Base-by-base conservation (phyloP, 768 basidiomycete species). In the Russula olivacea region DNA sequence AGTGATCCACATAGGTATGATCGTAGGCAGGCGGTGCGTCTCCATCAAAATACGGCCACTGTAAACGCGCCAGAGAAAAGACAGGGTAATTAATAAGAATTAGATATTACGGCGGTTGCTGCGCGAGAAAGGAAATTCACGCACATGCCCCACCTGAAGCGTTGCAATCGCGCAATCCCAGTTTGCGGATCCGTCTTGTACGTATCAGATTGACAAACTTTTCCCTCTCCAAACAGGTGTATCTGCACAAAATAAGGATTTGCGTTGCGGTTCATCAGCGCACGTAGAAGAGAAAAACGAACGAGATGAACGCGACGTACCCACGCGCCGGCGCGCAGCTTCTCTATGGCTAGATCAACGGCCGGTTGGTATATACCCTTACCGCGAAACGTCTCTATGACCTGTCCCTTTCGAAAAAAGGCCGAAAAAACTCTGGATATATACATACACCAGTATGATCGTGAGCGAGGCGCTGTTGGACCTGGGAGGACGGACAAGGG, bases 131-230 rank as follows among this genome's bases (percentile, higher is more conserved):
- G 21, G 4, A 23, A 21, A 21, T 15, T 14, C n/a, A 86, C 93
- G 74, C 71, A 95, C 93, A 95, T 77, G 61, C 95, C 95, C 95
- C 95, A 98, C 78, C 95, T 97, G 75, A 97, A 96, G 52, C 91
- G 79, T 8, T 85, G 79, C 56, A 97, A 74, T 68, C 72, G 73
- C 19, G 79, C 76, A 7, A 76, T 65, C 12, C 84, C 83, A 61
- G 76, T 69, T 41, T 69, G 54, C 0, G 59, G 63, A 48, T 64
- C 70, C 55, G 75, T 74, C 55, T 70, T 71, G 70, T 87, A 85
- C 12, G 72, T 73, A n/a, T 76, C 63, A 21, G 86, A 82, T 70
- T 93, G 95, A 70, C 89, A 88, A 52, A 97, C 83, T 69, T 88
- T 90, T 25, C 94, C 93, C 74, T 97, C 95, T 4, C 90, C 82